Base-by-base conservation (phyloP, 441 rosid species). In the Isatis lusitanica region DNA sequence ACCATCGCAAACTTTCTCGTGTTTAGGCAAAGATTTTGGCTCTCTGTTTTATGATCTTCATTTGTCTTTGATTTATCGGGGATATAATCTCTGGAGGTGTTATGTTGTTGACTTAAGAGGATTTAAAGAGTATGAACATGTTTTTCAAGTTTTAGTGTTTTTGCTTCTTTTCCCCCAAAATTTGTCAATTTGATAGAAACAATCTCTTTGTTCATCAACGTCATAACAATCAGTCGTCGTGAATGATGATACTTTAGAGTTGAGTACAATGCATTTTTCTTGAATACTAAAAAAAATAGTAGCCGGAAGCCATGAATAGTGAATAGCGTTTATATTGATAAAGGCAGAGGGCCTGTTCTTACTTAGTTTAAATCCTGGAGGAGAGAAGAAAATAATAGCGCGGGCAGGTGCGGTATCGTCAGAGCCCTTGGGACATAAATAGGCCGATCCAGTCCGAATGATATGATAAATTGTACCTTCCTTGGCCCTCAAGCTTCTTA, bases 401-500 rank as follows among this genome's bases (percentile, higher is more conserved):
- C 35, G 58, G 35, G 13, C 63, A 10, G 4, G 13, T 38, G 36
- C 58, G 15, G 58, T 13, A 52, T 52, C 9, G 57, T 52, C 57
- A 52, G 57, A 52, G 57, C 57, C 57, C 35, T 11, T 51, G 2
- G 16, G 35, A 52, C 57, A 24, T 24, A 11, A 12, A 1, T 52
- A 52, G 26, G 35, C 9, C 57, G 9, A 11, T 26, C 36, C 26
- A 39, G 62, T 35, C 39, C 38, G 5, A 2, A 16, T 2, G 11
- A 6, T 30, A 5, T 11, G 0, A 13, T 21, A 16, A 26, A 17
- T 6, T 53, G n/a, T 50, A 7, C 40, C 46, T 68, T 75, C 4
- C 78, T 68, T 74, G 74, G 9, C 5, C 36, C 43, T 40, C 74
- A 75, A 68, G 78, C 33, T 74, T 42, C 48, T 21, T 6, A 3